Base-by-base conservation (phyloP, 345 rosid genomes). In the Citrus cavaleriei region DNA sequence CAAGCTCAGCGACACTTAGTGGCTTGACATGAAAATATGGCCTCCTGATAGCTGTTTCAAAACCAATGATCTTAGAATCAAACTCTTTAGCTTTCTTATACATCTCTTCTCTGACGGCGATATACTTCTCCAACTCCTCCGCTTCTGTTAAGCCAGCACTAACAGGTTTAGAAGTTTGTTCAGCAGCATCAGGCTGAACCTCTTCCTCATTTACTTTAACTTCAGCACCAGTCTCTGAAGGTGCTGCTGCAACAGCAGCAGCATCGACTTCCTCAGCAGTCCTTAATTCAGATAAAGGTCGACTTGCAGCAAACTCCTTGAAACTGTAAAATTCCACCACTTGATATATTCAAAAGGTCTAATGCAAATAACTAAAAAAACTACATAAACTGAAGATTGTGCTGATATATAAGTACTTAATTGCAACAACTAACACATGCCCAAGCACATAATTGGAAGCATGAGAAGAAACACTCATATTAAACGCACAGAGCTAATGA, bases 11-110 rank as follows among this genome's bases (percentile, higher is more conserved):
- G 18, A 87, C 81, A 89, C 90, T 93, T 75, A 97, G 93, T 76
- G 98, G 98, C 82, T 92, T 89, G 82, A 93, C 95, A 78, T 94
- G 99, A 81, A 94, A 97, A 87, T 97, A 97, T 62, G 99, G 99
- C 83, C 99, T 91, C 80, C 93, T 91, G 77, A 97, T 92, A 89
- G 98, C 93, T 84, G 90, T 86, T 89, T 97, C 99, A 89, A 90
- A 97, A 84, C 95, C 98, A 88, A 86, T 80, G 83, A 93, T 97
- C 89, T 90, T 94, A 73, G 89, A 89, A 73, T 94, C 97, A 42
- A 93, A 93, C 94, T 94, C 99, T 91, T 93, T 97, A 80, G 98
- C 93, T 90, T 92, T 94, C 85, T 84, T 84, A 86, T 91, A 93
- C 80, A 90, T 83, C 89, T 93, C 98, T 87, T 97, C 99, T 88